These are phyloP conservation scores for Termitomyces sp. DNA, from an alignment of 768 basidiomycete genomes.

Conservation along the genomic window DNA sequence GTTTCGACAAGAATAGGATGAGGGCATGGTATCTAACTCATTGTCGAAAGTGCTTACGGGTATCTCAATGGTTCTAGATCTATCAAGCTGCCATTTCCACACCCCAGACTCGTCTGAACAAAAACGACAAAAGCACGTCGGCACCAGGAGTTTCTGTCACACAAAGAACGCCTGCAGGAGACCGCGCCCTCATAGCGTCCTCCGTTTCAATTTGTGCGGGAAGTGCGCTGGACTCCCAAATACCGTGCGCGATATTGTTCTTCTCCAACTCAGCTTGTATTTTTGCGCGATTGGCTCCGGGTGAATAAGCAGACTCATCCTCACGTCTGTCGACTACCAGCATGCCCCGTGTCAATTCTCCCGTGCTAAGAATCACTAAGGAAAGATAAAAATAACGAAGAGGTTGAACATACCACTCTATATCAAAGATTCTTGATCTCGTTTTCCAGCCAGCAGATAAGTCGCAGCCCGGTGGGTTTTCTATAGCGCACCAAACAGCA, in stretches of 20 bases:
- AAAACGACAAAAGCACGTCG: constrained; percentile 38
- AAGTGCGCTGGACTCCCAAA: constrained; percentile 47
- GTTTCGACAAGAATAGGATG: neutral
- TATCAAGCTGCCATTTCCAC: constrained; percentile 1
- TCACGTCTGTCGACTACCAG: constrained; percentile 77
- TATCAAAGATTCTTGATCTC: constrained; percentile 51
- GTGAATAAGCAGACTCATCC: constrained; percentile 60
- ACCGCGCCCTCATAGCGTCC: constrained; percentile 10
- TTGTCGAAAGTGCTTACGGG: neutral
- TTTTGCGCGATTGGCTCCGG: constrained; percentile 61
- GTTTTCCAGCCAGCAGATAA: constrained; percentile 55
- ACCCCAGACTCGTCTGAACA: constrained; percentile 62
- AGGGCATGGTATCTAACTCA: neutral
- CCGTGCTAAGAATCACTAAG: constrained; percentile 33
- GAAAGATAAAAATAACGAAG: neutral
- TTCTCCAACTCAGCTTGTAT: constrained; percentile 53
- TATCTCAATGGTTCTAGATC: neutral
- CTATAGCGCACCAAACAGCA: constrained; percentile 84
- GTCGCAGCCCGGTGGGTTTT: constrained; percentile 49
- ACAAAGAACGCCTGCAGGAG: constrained; percentile 37
- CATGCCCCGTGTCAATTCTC: constrained; percentile 85
- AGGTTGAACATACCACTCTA: constrained; percentile 55
- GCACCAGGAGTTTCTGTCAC: constrained; percentile 67
- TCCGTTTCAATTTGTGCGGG: constrained; percentile 57
- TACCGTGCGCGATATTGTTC: constrained; percentile 24